Base-by-base conservation (phyloP, 2,329 filamentous ascomycete genomes). In the Cytospora mali region DNA sequence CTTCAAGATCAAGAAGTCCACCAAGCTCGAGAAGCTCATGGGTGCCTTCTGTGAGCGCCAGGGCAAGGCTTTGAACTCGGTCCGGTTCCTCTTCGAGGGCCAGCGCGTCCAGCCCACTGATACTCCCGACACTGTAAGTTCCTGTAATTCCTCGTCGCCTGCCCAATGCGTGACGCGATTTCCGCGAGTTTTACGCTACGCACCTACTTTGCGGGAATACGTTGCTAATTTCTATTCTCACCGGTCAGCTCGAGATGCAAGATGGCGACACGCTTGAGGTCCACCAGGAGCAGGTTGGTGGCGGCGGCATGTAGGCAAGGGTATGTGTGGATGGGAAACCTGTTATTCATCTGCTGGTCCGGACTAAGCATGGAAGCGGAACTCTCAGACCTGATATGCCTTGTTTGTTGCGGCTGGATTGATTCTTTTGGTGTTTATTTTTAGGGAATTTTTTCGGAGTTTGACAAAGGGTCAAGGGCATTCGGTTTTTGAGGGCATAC, bases 1-100 rank as follows among this genome's bases (percentile, higher is more conserved):
- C 78, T 99, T 99, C 84, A 99, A 99, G 84, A 99, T 99, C 81
- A 99, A 99, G 88, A 87, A 93, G 42, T 93, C 90, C 25, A 99
- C 95, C 1, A 91, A 93, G 75, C 86, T 99, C 1, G 95, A 97
- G 80, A 99, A 99, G 82, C 83, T 99, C 61, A 99, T 99, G 95
- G 90, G 92, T 66, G 95, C 95, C 23, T 99, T 98, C 77, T 99
- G 95, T 77, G 94, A 98, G 69, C 87, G 95, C 27, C 93, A 97
- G 75, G 95, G 95, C 71, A 98, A 98, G 82, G 87, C 89, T 35
- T 80, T 88, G 7, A 86, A 82, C 35, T 94, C 91, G 6, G 94
- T 98, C 53, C 89, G 95, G 31, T 99, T 99, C 77, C 82, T 99
- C 1, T 98, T 98, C 71, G 95, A 99, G 70, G 95, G 95, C n/a